Evolutionary conservation across 441 rosid genomes (phyloP).

Genomic region (Biscutella laevigata): DNA sequence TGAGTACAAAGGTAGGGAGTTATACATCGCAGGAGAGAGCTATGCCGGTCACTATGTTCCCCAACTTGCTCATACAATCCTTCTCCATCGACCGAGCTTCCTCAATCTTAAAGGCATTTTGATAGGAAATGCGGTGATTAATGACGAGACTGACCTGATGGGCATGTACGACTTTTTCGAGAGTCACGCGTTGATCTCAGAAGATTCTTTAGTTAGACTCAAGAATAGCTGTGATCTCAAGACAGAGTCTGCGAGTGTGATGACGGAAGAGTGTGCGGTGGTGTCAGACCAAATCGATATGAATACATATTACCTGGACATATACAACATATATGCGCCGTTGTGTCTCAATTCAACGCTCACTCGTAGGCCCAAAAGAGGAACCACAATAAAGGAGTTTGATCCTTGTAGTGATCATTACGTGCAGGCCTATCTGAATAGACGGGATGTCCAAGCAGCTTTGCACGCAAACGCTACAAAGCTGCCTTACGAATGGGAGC

Average conservation of each 20-base stretch:
- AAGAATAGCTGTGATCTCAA: constrained; percentile 43
- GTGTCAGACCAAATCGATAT: constrained; percentile 21
- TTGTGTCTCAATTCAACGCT: constrained; percentile 36
- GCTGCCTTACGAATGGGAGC: constrained; percentile 54
- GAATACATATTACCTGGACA: constrained; percentile 30
- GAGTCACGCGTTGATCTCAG: constrained; percentile 57
- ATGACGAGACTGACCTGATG: constrained; percentile 49
- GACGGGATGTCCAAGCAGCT: constrained; percentile 61
- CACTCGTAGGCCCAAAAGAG: constrained; percentile 39
- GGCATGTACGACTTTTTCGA: constrained; percentile 63
- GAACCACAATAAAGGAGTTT: constrained; percentile 30
- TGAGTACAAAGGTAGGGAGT: constrained; percentile 57
- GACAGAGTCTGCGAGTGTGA: constrained; percentile 23
- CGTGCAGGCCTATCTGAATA: constrained; percentile 57
- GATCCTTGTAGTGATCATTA: constrained; percentile 66
- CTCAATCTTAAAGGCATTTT: constrained; percentile 83
- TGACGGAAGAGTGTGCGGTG: constrained; percentile 31
- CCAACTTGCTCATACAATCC: constrained; percentile 68
- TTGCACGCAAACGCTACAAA: constrained; percentile 76
- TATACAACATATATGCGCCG: constrained; percentile 74
- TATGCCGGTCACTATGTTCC: constrained; percentile 92
- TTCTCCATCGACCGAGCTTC: constrained; percentile 35
- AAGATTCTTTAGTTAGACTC: constrained; percentile 26
- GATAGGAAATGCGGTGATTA: constrained; percentile 75
- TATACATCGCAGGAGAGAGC: constrained; percentile 81